Percentiles rank a stretch among this genome's conserved stretches.
Evolutionary conservation across 345 rosid genomes (phyloP).

Genomic region (Salix caprea): DNA sequence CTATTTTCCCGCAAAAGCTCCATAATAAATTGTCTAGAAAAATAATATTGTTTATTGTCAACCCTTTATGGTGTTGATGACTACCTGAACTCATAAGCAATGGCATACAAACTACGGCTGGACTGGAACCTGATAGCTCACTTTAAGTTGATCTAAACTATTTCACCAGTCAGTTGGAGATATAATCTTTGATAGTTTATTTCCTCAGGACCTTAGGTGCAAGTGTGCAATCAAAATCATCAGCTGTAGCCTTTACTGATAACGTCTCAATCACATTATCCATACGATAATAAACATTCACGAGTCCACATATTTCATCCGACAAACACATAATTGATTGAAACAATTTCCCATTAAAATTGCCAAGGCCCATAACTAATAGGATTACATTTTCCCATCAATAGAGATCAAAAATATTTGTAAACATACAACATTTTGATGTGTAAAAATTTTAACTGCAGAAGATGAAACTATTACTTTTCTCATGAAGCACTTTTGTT

Average conservation of each 20-base stretch:
- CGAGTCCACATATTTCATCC: neutral
- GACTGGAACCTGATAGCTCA: neutral
- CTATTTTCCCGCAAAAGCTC: too few species aligned
- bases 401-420: neutral
- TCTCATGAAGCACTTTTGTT: too few species aligned
- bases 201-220: neutral
- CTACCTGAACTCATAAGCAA: neutral
- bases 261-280: neutral
- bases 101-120: neutral
- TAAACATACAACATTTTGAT: neutral
- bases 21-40: neutral
- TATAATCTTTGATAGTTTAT: neutral
- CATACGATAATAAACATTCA: neutral
- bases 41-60: too few species aligned
- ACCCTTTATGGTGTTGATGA: neutral
- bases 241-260: neutral
- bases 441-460: neutral
- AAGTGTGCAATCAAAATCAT: neutral
- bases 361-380: neutral
- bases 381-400: neutral
- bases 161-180: neutral
- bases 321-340: neutral
- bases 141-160: neutral
- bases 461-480: neutral
- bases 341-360: neutral